Evolutionary conservation across 441 rosid species (phyloP).

Genomic region (Jatropha podagrica): DNA sequence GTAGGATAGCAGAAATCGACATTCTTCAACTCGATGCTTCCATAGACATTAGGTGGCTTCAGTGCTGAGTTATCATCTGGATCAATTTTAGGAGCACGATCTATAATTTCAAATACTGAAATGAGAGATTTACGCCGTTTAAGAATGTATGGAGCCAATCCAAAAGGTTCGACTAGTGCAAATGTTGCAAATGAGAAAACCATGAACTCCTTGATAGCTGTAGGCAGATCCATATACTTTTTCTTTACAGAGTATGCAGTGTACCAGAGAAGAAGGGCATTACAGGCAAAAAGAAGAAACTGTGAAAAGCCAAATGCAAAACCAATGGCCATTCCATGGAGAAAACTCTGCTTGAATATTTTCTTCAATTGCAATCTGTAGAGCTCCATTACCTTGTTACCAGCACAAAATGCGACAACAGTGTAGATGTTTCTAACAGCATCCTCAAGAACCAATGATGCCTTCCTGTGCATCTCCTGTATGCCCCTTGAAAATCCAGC

Average conservation of each 20-base stretch:
- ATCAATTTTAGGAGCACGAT: slow-evolving; percentile 88
- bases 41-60: slow-evolving; percentile 94
- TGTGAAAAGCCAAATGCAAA: slow-evolving; percentile 98
- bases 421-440: slow-evolving; percentile 98
- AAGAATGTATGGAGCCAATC: slow-evolving; percentile 97
- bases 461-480: slow-evolving; percentile 99
- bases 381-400: slow-evolving; percentile 99
- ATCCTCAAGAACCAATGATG: slow-evolving; percentile 97
- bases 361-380: slow-evolving; percentile 76
- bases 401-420: slow-evolving; percentile 99
- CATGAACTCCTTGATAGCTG: slow-evolving; percentile 91
- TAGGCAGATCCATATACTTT: slow-evolving; percentile 47
- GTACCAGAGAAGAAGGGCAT: slow-evolving; percentile 97
- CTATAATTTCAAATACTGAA: slow-evolving; percentile 95
- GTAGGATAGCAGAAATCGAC: slow-evolving; percentile 95
- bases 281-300: slow-evolving; percentile 97
- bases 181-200: slow-evolving; percentile 98
- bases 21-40: slow-evolving; percentile 92
- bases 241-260: slow-evolving; percentile 68
- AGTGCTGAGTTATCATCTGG: slow-evolving; percentile 92
- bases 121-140: slow-evolving; percentile 90
- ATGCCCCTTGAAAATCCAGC: slow-evolving; percentile 99
- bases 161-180: slow-evolving; percentile 98
- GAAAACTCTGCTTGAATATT: slow-evolving; percentile 78
- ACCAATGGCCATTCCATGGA: slow-evolving; percentile 93